Conservation (phyloP, 495 filamentous ascomycete species). For the Cairneyella variabilis region DNA sequence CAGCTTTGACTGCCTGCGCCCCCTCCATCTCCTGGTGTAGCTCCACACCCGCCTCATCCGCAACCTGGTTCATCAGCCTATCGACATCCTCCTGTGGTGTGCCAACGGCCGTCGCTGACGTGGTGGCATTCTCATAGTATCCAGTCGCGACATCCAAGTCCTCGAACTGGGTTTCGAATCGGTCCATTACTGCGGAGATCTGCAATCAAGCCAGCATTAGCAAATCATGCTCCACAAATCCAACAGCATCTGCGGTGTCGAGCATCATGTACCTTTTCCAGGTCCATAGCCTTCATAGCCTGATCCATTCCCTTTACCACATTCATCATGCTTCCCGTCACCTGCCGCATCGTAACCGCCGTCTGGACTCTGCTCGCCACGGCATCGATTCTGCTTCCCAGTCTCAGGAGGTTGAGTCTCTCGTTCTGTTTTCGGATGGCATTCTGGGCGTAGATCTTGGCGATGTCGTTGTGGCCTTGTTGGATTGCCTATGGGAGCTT, state of each 20-base stretch:
- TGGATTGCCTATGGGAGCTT: slow-evolving; percentile 53
- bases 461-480: slow-evolving; percentile 68
- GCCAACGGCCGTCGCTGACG: slow-evolving; percentile 65
- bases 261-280: slow-evolving; percentile 64
- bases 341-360: slow-evolving; percentile 62
- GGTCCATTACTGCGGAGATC: slow-evolving; percentile 66
- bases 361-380: slow-evolving; percentile 60
- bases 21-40: slow-evolving; percentile 65
- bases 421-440: slow-evolving; percentile 76
- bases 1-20: slow-evolving; percentile 49
- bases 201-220: slow-evolving; percentile 11
- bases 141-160: slow-evolving; percentile 78
- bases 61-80: slow-evolving; percentile 71
- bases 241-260: too few relatives aligned
- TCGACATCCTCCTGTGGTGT: slow-evolving; percentile 84
- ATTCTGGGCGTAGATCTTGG: slow-evolving; percentile 80
- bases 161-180: slow-evolving; percentile 79
- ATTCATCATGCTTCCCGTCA: slow-evolving; percentile 60
- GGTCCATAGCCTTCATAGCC: slow-evolving; percentile 66
- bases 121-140: slow-evolving; percentile 81
- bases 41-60: slow-evolving; percentile 78
- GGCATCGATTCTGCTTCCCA: slow-evolving; percentile 59
- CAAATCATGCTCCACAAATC: neutral
- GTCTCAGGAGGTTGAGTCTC: slow-evolving; percentile 55
- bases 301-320: slow-evolving; percentile 62